These are phyloP conservation scores for Melocanna baccifera DNA, from an alignment of 176 grass and related monocot species.

Conservation along the genomic window DNA sequence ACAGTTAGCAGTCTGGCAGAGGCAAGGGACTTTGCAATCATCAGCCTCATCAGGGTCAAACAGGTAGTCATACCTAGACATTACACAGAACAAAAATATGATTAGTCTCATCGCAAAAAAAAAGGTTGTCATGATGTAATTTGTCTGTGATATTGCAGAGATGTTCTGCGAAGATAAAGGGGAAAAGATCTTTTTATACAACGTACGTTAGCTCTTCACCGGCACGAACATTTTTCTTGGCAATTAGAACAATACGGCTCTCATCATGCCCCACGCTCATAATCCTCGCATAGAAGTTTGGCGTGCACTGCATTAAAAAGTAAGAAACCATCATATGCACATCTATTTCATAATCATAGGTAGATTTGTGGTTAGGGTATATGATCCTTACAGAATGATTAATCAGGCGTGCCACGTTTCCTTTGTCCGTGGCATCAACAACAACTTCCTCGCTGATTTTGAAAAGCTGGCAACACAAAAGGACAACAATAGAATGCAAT, in stretches of 20 bases:
- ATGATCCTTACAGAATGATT: slow-evolving; percentile 89
- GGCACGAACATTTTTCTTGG: slow-evolving; percentile 78
- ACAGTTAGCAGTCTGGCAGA: slow-evolving; percentile 80
- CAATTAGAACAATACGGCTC: slow-evolving; percentile 93
- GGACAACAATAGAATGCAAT: slow-evolving; percentile 4
- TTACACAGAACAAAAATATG: slow-evolving; percentile 22
- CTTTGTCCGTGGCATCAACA: slow-evolving; percentile 98
- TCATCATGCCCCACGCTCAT: slow-evolving; percentile 97
- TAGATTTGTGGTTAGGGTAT: background rate
- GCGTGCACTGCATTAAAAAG: slow-evolving; percentile 69
- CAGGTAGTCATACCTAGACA: slow-evolving; percentile 87
- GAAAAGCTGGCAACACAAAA: slow-evolving; percentile 62
- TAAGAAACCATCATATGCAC: background rate
- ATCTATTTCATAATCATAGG: slow-evolving; percentile 14
- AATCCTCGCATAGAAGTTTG: slow-evolving; percentile 98
- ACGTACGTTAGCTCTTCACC: slow-evolving; percentile 93
- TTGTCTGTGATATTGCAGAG: background rate
- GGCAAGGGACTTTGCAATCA: slow-evolving; percentile 89
- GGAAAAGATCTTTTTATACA: background rate
- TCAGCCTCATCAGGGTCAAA: slow-evolving; percentile 98
- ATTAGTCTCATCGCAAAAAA: background rate
- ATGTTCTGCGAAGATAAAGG: background rate
- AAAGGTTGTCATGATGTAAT: background rate
- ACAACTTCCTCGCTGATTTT: slow-evolving; percentile 99
- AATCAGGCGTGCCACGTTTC: slow-evolving; percentile 87